Conservation (phyloP, 73 alveolate genomes). For the Stentor coeruleus region DNA sequence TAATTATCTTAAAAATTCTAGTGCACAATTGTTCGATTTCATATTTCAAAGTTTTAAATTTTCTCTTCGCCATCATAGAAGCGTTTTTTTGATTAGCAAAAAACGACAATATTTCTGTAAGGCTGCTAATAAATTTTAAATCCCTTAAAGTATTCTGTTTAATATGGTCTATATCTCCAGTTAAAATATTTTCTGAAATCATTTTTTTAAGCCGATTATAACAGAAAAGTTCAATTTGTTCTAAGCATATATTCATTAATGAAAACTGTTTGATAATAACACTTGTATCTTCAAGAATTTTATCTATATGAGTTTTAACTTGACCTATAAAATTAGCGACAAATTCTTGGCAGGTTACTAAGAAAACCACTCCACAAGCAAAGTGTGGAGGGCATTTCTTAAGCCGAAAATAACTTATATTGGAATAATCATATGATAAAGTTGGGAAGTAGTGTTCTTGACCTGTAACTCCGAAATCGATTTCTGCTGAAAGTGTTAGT, state of each 20-base stretch:
- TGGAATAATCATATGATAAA: background rate
- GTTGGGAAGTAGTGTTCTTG: background rate
- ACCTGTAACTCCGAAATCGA: background rate
- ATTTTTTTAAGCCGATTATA: background rate
- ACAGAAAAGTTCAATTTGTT: slow-evolving; percentile 1
- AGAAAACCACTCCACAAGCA: background rate
- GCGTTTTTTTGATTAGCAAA: background rate
- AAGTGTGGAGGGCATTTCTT: background rate
- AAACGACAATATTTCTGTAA: slow-evolving; percentile 11
- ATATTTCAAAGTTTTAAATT: too few relatives aligned
- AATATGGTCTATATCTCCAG: background rate
- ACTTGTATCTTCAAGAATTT: background rate
- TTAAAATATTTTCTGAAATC: background rate
- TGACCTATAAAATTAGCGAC: background rate
- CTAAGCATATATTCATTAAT: background rate
- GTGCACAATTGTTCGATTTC: background rate
- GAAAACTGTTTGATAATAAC: too few relatives aligned
- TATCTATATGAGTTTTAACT: background rate
- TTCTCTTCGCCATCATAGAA: background rate
- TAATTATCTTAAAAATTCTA: background rate
- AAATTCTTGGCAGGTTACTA: background rate
- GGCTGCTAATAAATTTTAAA: background rate
- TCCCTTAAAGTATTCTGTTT: background rate
- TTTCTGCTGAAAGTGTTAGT: background rate
- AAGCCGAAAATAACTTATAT: background rate